Conservation (phyloP, 495 filamentous ascomycete species). For the Talaromyces borbonicus region DNA sequence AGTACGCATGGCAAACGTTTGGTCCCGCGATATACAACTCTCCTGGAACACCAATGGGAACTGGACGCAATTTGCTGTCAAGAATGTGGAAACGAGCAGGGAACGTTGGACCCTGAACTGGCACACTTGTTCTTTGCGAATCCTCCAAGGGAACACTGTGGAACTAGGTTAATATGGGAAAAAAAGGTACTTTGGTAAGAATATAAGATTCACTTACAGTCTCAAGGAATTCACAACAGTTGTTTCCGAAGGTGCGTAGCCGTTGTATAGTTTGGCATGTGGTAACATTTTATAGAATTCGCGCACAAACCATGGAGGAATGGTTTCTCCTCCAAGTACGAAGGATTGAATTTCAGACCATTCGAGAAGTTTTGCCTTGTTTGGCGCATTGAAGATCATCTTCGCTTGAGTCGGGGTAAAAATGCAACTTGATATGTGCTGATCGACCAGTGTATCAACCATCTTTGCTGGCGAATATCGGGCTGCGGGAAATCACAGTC, state of each 20-base stretch:
- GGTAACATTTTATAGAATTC: neutral
- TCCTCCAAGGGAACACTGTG: neutral
- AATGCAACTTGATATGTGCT: neutral
- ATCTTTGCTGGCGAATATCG: constrained; percentile 4
- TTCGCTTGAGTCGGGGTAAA: neutral
- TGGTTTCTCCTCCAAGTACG: constrained; percentile 3
- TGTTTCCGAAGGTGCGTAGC: constrained; percentile 3
- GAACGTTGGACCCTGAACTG: neutral
- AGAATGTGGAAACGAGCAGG: constrained; percentile 28
- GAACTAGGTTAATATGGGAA: neutral
- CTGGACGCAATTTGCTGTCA: constrained; percentile 26
- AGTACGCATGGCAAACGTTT: constrained; percentile 32
- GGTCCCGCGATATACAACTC: constrained; percentile 36
- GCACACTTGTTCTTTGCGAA: neutral
- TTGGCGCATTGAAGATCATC: neutral
- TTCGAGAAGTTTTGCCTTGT: neutral
- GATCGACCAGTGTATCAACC: neutral
- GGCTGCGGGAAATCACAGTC: neutral
- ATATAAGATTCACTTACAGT: neutral
- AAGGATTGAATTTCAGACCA: neutral
- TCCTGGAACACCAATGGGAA: constrained; percentile 33
- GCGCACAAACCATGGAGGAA: constrained; percentile 6
- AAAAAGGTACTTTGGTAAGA: neutral
- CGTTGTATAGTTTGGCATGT: constrained; percentile 3
- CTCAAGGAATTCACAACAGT: constrained; percentile 1